Conservation (phyloP, 225 moss, liverwort and hornwort species). For the Asterella californica region DNA sequence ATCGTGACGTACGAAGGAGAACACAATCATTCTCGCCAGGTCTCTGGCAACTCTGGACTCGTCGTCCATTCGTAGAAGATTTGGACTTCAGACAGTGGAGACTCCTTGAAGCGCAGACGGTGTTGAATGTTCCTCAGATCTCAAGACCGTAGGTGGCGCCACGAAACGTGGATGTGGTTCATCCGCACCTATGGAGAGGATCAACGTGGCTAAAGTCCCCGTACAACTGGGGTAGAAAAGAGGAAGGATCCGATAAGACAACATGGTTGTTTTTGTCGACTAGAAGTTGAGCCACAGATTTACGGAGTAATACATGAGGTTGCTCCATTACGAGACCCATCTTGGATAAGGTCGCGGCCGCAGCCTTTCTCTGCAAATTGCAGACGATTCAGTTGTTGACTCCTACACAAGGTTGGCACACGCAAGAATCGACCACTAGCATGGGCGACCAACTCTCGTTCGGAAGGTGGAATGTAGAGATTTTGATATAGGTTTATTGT, state of each 20-base stretch:
- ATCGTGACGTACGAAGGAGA: slow-evolving; percentile 96
- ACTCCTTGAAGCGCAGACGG: background rate
- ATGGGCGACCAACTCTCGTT: slow-evolving; percentile 22
- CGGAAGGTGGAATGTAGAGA: slow-evolving; percentile 30
- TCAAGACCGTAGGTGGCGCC: background rate
- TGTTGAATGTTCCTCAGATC: background rate
- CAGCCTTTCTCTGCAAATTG: slow-evolving; percentile 29
- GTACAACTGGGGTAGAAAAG: slow-evolving; percentile 1
- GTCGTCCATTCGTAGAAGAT: slow-evolving; percentile 45
- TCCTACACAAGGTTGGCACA: slow-evolving; percentile 20
- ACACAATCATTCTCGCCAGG: slow-evolving; percentile 71
- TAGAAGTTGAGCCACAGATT: slow-evolving; percentile 26
- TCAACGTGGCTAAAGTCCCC: background rate
- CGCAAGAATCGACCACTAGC: slow-evolving; percentile 15
- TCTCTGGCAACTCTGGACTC: slow-evolving; percentile 52
- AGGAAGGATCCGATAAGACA: background rate
- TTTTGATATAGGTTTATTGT: slow-evolving; percentile 32
- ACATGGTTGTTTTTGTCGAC: slow-evolving; percentile 25
- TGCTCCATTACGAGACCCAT: slow-evolving; percentile 34
- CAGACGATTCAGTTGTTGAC: slow-evolving; percentile 33
- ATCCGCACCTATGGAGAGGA: slow-evolving; percentile 5
- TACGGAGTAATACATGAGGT: slow-evolving; percentile 28
- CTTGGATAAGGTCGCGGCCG: slow-evolving; percentile 21
- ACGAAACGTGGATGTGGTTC: slow-evolving; percentile 17
- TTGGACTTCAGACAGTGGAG: background rate